These are phyloP conservation scores for Adansonia grandidieri DNA, from an alignment of 441 rosid genomes.

Conservation along the genomic window DNA sequence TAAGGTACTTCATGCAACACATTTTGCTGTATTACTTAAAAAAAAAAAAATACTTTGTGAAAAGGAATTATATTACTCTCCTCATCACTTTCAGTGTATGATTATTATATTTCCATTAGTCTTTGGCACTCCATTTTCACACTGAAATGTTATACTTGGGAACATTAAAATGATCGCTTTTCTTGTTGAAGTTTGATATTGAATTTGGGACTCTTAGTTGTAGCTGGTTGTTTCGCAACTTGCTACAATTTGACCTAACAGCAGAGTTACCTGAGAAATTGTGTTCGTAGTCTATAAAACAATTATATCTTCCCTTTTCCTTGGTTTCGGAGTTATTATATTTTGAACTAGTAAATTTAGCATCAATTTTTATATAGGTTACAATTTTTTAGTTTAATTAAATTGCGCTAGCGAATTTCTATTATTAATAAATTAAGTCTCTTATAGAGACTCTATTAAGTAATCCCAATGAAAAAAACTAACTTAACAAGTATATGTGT, in stretches of 20 bases:
- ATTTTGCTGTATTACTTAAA: neutral
- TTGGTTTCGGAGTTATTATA: no score
- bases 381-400: no score
- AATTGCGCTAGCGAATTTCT: no score
- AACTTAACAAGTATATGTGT: no score
- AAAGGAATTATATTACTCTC: neutral
- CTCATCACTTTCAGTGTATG: neutral
- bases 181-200: neutral
- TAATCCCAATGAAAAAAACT: no score
- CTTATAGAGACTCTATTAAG: no score
- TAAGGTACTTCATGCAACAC: neutral
- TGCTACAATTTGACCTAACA: neutral
- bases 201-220: neutral
- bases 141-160: neutral
- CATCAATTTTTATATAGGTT: no score
- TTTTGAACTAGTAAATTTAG: no score
- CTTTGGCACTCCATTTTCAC: neutral
- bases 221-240: neutral
- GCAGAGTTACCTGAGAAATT: neutral
- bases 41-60: neutral
- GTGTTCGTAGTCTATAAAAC: neutral
- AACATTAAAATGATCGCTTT: neutral
- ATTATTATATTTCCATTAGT: neutral
- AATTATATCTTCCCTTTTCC: neutral
- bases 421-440: no score